These are phyloP conservation scores for Takashimella tepidaria DNA, from an alignment of 1,284 basidiomycete species.

Conservation along the genomic window DNA sequence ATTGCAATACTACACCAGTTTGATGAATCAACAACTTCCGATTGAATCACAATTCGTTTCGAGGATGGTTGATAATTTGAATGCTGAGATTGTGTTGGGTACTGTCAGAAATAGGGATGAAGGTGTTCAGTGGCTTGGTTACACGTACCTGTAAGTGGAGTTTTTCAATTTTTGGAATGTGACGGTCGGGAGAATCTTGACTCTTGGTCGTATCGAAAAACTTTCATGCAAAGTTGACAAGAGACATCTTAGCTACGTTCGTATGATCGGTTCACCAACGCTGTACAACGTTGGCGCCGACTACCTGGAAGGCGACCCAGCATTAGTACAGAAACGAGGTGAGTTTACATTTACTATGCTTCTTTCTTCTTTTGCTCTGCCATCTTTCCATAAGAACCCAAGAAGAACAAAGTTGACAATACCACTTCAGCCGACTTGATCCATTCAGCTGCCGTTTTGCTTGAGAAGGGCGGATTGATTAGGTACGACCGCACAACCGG, in stretches of 20 bases:
- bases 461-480: constrained; percentile 90
- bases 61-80: constrained; percentile 90
- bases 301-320: constrained; percentile 73
- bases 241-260: constrained; percentile 70
- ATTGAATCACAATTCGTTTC: constrained; percentile 95
- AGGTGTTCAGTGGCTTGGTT: constrained; percentile 95
- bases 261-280: constrained; percentile 85
- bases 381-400: too few relatives aligned
- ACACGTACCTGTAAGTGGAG: constrained; percentile 75
- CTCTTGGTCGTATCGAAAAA: too few relatives aligned
- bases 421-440: constrained; percentile 80
- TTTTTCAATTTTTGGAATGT: neutral
- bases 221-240: too few relatives aligned
- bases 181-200: neutral
- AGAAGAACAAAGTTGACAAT: too few relatives aligned
- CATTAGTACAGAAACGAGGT: constrained; percentile 77
- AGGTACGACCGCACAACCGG: constrained; percentile 90
- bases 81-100: constrained; percentile 95
- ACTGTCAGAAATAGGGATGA: constrained; percentile 94
- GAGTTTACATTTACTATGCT: constrained; percentile 13
- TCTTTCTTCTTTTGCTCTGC: too few relatives aligned
- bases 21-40: constrained; percentile 92
- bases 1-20: constrained; percentile 90
- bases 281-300: constrained; percentile 87
- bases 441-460: constrained; percentile 86